Base-by-base conservation (phyloP, 768 basidiomycete species). In the Boletus patriciae region DNA sequence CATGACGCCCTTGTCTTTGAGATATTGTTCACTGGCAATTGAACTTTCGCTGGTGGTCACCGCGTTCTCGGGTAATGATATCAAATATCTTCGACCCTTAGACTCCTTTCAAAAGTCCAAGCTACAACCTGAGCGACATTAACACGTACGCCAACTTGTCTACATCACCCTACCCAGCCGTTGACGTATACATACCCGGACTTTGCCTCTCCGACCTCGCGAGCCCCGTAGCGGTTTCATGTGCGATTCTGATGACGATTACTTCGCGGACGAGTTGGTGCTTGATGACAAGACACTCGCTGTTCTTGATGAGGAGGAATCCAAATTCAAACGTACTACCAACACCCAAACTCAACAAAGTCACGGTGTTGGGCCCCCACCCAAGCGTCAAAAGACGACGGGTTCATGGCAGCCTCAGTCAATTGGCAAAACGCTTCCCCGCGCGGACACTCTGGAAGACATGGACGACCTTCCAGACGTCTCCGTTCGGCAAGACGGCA, bases 181-280 rank as follows among this genome's bases (percentile, higher is more conserved):
- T 19, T 3, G n/a, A 25, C 57, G 13, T 19, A n/a, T 31, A 46
- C 16, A 36, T 33, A 38, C 42, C 36, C 21, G 54, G 46, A 27
- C 33, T 11, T 21, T 18, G 27, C 18, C 42, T 40, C n/a, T 37
- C n/a, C 41, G 10, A 46, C 46, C 7, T 51, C 21, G 29, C 44
- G 19, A 29, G 38, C 6, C n/a, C 40, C 40, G 34, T n/a, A 31
- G 50, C 23, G 29, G 47, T 58, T 58, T 54, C 55, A 88, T 87
- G 85, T 74, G 80, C 62, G 81, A 81, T 72, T 83, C 80, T 31
- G 89, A 89, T 70, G 88, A 88, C 69, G 80, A 85, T 66, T 85
- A 85, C 67, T 77, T 80, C 68, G 75, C 77, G 61, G 86, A 87
- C 67, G 85, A 85, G 52, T 74, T 87, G 58, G 76, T 82, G 42